phyloP scores from a whole-genome alignment of 23 red algal genomes.

The Cyanidium caldarium region DNA sequence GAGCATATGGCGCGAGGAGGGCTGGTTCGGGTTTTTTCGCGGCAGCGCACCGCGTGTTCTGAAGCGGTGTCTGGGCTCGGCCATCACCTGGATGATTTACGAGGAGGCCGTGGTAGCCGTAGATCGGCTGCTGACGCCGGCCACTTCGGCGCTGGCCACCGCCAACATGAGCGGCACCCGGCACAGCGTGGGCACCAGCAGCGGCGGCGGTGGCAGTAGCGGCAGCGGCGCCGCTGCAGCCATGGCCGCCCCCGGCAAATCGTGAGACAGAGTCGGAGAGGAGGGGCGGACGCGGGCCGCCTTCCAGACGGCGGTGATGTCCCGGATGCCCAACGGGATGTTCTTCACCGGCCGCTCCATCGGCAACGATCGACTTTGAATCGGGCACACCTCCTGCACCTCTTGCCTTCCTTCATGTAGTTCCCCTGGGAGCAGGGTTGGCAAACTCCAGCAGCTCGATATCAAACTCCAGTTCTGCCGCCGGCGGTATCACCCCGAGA shows the following conservation, averaged over 20 bases:
- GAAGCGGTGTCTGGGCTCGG: conserved; percentile 77
- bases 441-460: conserved; percentile 11
- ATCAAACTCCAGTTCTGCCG: conserved; percentile 10
- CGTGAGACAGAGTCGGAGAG: no score
- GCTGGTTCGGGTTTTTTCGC: conserved; percentile 74
- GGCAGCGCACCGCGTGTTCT: conserved; percentile 67
- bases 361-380: not conserved
- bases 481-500: conserved; percentile 4
- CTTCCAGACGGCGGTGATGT: no score
- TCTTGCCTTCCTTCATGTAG: not conserved
- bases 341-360: not conserved
- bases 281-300: no score
- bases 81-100: conserved; percentile 99
- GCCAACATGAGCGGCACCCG: not conserved
- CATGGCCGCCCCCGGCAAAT: no score
- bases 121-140: conserved; percentile 15
- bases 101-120: conserved; percentile 56
- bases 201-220: not conserved
- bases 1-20: conserved; percentile 55
- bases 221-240: not conserved
- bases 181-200: not conserved
- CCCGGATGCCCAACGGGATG: no score
- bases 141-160: not conserved
- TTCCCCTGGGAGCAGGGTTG: no score
- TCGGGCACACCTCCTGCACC: not conserved